Base-by-base conservation (phyloP, 208 protist genomes). In the Zelonia costaricensis region DNA sequence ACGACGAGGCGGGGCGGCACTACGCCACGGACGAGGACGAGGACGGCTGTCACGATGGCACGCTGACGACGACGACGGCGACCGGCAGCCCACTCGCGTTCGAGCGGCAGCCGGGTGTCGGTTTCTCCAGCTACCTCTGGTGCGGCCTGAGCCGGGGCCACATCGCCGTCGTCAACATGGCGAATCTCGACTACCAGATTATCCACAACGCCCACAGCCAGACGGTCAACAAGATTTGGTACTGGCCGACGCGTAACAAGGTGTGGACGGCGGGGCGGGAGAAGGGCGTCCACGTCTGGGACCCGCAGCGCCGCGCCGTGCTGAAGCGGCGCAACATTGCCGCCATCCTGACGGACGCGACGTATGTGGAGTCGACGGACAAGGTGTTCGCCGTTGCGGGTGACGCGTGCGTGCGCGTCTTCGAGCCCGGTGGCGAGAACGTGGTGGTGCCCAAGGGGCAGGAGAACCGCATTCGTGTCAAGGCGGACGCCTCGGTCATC, bases 181-280 rank as follows among this genome's bases (percentile, higher is more conserved):
- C 62, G 30, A 69, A 62, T 55, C 66, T 74, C 59, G 75, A 62
- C 20, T 69, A 82, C 18, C 62, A 63, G 18, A 27, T 80, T 31
- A 87, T 95, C 51, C 60, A 67, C 45, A 70, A 70, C 39, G 90
- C 86, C 10, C 90, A 95, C 69, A 69, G 47, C 16, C 83, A 92
- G 55, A 86, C 86, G 10, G 69, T 95, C 44, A 77, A 83, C 55
- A 56, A 69, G 23, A 66, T 95, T 1, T 95, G 90, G 86, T 84
- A 79, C 43, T 73, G 89, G 62, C 69, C 70, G 40, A 78, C 82
- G 35, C 45, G 58, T 30, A 80, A 84, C 38, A 84, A 76, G 35
- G 90, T 95, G n/a, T 93, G 86, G 84, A 82, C 84, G 12, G 83
- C 90, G 9, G 90, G 90, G 1, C 78, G 78, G 16, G 90, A 95